Evolutionary conservation across 1,284 basidiomycete species (phyloP).

Genomic region (Heterobasidion annosum): DNA sequence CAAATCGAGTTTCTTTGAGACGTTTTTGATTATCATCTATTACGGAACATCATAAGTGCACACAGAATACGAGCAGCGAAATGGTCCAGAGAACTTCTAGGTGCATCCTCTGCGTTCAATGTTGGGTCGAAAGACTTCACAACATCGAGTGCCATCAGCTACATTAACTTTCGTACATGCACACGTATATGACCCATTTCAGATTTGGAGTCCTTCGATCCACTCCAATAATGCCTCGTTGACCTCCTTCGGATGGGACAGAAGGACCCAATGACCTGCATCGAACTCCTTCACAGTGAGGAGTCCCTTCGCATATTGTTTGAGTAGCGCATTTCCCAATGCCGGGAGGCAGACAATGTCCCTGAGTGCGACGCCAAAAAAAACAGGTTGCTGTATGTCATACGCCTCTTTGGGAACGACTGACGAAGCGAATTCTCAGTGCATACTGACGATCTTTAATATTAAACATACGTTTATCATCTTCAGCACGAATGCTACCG

Average conservation of each 20-base stretch:
- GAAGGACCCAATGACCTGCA: slow-evolving; percentile 22
- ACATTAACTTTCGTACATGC: no score
- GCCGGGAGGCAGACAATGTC: slow-evolving; percentile 15
- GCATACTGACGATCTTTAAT: background rate
- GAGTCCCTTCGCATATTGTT: slow-evolving; percentile 9
- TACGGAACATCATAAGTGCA: no score
- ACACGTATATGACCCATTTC: background rate
- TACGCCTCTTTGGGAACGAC: slow-evolving; percentile 11
- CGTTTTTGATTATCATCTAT: no score
- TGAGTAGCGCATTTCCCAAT: slow-evolving; percentile 9
- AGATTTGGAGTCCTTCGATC: slow-evolving; percentile 6
- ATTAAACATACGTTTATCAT: no score
- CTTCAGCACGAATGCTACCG: no score
- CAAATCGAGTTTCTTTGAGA: no score
- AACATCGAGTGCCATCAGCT: no score
- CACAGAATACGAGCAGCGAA: no score
- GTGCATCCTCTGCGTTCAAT: no score
- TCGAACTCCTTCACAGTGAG: slow-evolving; percentile 19
- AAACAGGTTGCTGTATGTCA: slow-evolving; percentile 12
- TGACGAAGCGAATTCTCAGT: background rate
- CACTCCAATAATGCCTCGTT: slow-evolving; percentile 17
- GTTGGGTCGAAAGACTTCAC: no score
- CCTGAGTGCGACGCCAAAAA: slow-evolving; percentile 15
- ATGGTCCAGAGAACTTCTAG: no score
- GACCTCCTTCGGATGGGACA: slow-evolving; percentile 17